phyloP scores from a whole-genome alignment of 192 early-diverging fungal genomes.

The Gonapodya sp. region DNA sequence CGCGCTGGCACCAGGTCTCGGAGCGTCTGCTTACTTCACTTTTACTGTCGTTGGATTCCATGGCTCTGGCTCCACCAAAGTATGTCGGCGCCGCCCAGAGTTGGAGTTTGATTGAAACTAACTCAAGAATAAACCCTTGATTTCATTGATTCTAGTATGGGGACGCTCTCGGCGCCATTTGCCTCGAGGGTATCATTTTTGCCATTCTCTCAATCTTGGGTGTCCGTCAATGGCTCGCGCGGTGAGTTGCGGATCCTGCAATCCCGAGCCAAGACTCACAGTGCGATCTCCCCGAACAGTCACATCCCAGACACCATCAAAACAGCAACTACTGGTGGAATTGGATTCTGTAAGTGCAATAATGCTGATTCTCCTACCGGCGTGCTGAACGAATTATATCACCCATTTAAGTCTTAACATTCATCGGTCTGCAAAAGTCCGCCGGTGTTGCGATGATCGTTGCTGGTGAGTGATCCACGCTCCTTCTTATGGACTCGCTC shows the following conservation, averaged over 20 bases:
- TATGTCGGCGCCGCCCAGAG: too few species aligned
- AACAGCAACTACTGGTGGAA: constrained; percentile 62
- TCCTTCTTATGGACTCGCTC: too few species aligned
- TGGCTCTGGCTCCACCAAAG: constrained; percentile 59
- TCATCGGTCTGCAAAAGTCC: constrained; percentile 69
- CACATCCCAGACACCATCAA: constrained; percentile 62
- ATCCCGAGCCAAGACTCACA: too few species aligned
- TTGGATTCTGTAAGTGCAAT: constrained; percentile 50
- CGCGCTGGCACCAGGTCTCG: constrained; percentile 74
- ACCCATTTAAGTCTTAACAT: constrained; percentile 45
- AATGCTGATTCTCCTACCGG: too few species aligned
- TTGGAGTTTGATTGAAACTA: too few species aligned
- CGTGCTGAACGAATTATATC: too few species aligned
- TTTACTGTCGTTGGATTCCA: constrained; percentile 76
- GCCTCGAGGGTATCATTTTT: constrained; percentile 74
- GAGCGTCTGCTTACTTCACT: constrained; percentile 61
- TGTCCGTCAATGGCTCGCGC: constrained; percentile 70
- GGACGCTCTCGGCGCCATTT: constrained; percentile 51
- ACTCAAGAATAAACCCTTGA: too few species aligned
- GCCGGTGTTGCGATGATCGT: constrained; percentile 73
- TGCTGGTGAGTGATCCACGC: too few species aligned
- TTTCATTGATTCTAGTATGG: too few species aligned
- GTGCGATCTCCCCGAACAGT: too few species aligned
- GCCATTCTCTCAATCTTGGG: constrained; percentile 63
- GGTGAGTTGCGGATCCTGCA: too few species aligned